Evolutionary conservation across 441 rosid genomes (phyloP), one percentile per base, ranked within the genome.

Genomic region (Theobroma grandiflorum): DNA sequence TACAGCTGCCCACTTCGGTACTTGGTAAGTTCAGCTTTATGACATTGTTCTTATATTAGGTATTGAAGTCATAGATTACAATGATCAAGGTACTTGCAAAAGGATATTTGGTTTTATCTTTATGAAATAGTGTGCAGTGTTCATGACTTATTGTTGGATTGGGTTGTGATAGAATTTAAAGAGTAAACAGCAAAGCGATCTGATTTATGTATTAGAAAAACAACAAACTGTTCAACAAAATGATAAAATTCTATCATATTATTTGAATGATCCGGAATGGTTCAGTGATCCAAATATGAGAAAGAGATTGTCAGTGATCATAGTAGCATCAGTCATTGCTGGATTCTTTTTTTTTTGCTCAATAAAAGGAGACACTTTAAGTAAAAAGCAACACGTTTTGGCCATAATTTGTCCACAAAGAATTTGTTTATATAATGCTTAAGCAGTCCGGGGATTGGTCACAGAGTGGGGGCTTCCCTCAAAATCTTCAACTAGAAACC

Each of bases 1-100:
- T 84, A 65, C 64, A 82, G 2, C 5, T 82, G 55, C 45, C 82
- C 0, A 62, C 81, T 31, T 77, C 84, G 2, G 75, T 76, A 16
- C 6, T 12, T 74, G 82, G 81, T 82, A 33, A 3, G 50, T n/a
- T 11, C 31, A 9, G 31, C 31, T 26, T 26, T 26, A 26, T 47
- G 50, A 47, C 50, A 47, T 9, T 10, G 14, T 10, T 47, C 14
- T 11, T 47, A 10, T 47, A 47, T 47, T 47, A 47, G 14, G 5
- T 40, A 40, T 26, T 26, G 6, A 0, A 40, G 6, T 45, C 49
- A 45, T 1, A 45, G 49, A 45, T 45, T 45, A 45, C 49, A 9
- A 1, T 11, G 49, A 45, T 10, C 0, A 45, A 45, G 49, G 12
- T 45, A 45, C 10, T 8, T 45, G 49, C 12, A 8, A 8, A 45